Conservation (phyloP, 768 basidiomycete genomes). For the Gelatoporia subvermispora region DNA sequence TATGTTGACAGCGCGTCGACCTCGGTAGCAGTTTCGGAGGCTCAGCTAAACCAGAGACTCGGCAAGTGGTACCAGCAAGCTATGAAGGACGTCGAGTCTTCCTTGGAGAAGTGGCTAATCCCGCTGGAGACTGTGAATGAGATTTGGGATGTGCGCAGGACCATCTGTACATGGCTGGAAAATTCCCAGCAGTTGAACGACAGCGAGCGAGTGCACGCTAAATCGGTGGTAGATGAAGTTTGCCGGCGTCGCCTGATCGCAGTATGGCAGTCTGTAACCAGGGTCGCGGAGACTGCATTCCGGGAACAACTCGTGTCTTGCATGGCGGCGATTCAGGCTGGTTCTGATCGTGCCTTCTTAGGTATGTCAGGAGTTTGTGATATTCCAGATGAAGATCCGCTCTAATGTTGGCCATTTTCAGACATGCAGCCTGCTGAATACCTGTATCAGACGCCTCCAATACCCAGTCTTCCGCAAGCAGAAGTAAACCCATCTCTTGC, state of each 20-base stretch:
- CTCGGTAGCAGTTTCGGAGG: slow-evolving; percentile 44
- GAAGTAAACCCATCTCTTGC: slow-evolving; percentile 28
- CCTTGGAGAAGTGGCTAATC: slow-evolving; percentile 53
- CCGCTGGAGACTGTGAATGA: slow-evolving; percentile 56
- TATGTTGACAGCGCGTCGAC: slow-evolving; percentile 71
- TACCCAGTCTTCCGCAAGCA: slow-evolving; percentile 38
- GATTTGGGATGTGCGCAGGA: slow-evolving; percentile 66
- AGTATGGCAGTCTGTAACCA: slow-evolving; percentile 55
- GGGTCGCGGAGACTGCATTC: slow-evolving; percentile 42
- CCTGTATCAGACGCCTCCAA: slow-evolving; percentile 49
- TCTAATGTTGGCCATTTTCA: slow-evolving; percentile 23
- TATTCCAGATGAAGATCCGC: background rate
- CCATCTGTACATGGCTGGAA: slow-evolving; percentile 41
- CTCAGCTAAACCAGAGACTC: slow-evolving; percentile 42
- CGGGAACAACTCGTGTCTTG: slow-evolving; percentile 35
- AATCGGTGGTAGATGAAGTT: slow-evolving; percentile 45
- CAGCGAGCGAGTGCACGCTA: slow-evolving; percentile 42
- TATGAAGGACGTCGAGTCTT: slow-evolving; percentile 36
- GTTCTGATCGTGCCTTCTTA: slow-evolving; percentile 19
- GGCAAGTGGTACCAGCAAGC: slow-evolving; percentile 63
- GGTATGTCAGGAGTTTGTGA: slow-evolving; percentile 22
- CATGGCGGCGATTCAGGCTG: slow-evolving; percentile 29
- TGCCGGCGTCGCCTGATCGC: slow-evolving; percentile 47
- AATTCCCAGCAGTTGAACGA: slow-evolving; percentile 38
- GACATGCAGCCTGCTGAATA: slow-evolving; percentile 49